Evolutionary conservation across 2,329 filamentous ascomycete species (phyloP).

Genomic region (Penicillium sclerotiorum): DNA sequence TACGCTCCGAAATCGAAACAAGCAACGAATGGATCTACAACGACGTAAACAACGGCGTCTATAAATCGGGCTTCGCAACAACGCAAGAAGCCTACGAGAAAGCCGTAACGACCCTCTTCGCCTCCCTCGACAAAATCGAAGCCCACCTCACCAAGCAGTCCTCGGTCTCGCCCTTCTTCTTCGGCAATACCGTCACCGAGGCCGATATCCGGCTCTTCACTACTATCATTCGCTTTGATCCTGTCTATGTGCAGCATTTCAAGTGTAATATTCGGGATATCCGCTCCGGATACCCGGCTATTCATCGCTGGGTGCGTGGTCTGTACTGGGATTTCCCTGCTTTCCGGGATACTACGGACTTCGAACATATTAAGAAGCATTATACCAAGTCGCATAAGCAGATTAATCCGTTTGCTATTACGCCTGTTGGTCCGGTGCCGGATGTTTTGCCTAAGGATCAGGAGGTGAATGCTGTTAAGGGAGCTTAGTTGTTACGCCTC

Average conservation of each 20-base stretch:
- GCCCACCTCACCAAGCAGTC: constrained; percentile 60
- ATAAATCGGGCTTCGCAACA: constrained; percentile 75
- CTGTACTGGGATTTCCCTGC: constrained; percentile 82
- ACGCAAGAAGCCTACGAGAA: constrained; percentile 80
- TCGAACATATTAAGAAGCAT: constrained; percentile 90
- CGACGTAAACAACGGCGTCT: constrained; percentile 56
- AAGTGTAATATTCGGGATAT: constrained; percentile 86
- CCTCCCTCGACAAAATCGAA: constrained; percentile 75
- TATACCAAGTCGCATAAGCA: constrained; percentile 68
- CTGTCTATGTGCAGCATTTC: constrained; percentile 80
- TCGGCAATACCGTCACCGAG: constrained; percentile 76
- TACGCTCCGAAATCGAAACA: constrained; percentile 72
- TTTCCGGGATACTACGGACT: constrained; percentile 82
- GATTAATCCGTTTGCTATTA: constrained; percentile 71
- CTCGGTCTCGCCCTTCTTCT: constrained; percentile 64
- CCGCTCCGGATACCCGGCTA: constrained; percentile 75
- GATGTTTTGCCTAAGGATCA: constrained; percentile 76
- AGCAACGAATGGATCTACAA: constrained; percentile 80
- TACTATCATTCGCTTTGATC: constrained; percentile 72
- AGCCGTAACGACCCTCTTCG: constrained; percentile 72
- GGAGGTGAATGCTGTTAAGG: constrained; percentile 61
- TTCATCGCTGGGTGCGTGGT: constrained; percentile 80
- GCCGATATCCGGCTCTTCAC: constrained; percentile 77
- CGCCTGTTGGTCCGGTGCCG: constrained; percentile 80
- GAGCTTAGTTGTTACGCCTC: constrained; percentile 4